Evolutionary conservation across 2,329 filamentous ascomycete genomes (phyloP).

Genomic region (Hymenoscyphus occultus): DNA sequence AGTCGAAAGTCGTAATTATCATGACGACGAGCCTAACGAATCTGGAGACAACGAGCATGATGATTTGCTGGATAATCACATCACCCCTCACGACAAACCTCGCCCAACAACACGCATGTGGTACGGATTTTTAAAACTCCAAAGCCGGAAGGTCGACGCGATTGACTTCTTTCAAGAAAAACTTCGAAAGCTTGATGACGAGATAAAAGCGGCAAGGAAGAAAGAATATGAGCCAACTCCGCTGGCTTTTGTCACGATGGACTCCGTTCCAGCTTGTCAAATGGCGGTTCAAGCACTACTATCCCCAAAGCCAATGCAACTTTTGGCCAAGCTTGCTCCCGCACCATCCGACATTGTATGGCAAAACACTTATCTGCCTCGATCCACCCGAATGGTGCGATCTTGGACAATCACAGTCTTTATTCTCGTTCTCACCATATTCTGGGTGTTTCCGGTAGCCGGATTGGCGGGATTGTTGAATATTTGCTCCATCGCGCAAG

Average conservation of each 20-base stretch:
- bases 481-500: slow-evolving; percentile 71
- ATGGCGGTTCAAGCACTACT: slow-evolving; percentile 96
- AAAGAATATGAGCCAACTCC: slow-evolving; percentile 76
- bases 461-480: slow-evolving; percentile 77
- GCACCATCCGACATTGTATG: slow-evolving; percentile 92
- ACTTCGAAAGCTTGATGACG: slow-evolving; percentile 72
- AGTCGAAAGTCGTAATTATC: slow-evolving; percentile 23
- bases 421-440: slow-evolving; percentile 77
- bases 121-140: slow-evolving; percentile 72
- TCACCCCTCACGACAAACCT: slow-evolving; percentile 43
- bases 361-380: slow-evolving; percentile 84
- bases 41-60: slow-evolving; percentile 54
- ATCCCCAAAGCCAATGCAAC: slow-evolving; percentile 80
- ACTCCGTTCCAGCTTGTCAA: slow-evolving; percentile 86
- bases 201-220: slow-evolving; percentile 66
- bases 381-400: slow-evolving; percentile 68
- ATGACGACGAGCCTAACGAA: slow-evolving; percentile 39
- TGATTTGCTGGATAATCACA: slow-evolving; percentile 52
- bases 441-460: slow-evolving; percentile 84
- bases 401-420: slow-evolving; percentile 81
- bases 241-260: slow-evolving; percentile 95
- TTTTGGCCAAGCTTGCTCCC: slow-evolving; percentile 82
- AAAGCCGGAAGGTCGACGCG: slow-evolving; percentile 74
- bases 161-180: slow-evolving; percentile 94
- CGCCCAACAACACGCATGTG: slow-evolving; percentile 72